Evolutionary conservation across 257 asterid species (phyloP).

Genomic region (Rauvolfia tetraphylla): DNA sequence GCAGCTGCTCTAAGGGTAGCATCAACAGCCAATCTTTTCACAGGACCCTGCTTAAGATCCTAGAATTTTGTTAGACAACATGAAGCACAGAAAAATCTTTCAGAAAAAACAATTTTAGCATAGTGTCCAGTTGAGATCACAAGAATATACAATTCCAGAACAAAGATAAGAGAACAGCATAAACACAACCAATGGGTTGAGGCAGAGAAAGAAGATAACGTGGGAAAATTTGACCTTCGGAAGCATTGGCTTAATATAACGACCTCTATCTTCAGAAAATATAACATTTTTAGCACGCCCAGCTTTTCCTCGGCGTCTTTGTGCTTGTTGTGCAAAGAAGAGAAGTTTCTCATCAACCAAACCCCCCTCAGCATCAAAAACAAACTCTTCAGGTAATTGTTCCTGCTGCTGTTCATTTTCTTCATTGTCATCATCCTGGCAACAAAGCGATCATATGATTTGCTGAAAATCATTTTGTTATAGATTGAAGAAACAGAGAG

Average conservation of each 20-base stretch:
- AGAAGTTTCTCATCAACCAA: constrained; percentile 95
- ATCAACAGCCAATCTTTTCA: constrained; percentile 96
- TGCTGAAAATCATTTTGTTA: not conserved
- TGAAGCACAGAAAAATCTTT: not conserved
- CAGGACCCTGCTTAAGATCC: constrained; percentile 72
- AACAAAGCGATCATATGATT: constrained; percentile 14
- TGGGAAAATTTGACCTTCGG: constrained; percentile 63
- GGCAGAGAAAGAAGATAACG: constrained; percentile 13
- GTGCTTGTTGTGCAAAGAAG: constrained; percentile 99
- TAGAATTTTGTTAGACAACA: constrained; percentile 27
- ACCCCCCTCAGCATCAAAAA: constrained; percentile 96
- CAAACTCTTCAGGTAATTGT: constrained; percentile 93
- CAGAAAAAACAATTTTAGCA: not conserved
- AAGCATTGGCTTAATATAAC: constrained; percentile 96
- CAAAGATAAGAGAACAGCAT: not conserved
- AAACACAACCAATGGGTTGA: no score
- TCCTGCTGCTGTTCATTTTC: constrained; percentile 88
- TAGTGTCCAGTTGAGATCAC: not conserved
- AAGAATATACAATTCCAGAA: not conserved
- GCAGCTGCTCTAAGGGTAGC: constrained; percentile 99
- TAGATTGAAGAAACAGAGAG: not conserved
- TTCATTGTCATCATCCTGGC: constrained; percentile 69
- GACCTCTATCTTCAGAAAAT: constrained; percentile 96
- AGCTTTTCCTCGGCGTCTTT: constrained; percentile 81
- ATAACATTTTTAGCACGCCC: constrained; percentile 97